phyloP scores from a whole-genome alignment of 805 yeast species.

The Pichia cephalocereana region DNA sequence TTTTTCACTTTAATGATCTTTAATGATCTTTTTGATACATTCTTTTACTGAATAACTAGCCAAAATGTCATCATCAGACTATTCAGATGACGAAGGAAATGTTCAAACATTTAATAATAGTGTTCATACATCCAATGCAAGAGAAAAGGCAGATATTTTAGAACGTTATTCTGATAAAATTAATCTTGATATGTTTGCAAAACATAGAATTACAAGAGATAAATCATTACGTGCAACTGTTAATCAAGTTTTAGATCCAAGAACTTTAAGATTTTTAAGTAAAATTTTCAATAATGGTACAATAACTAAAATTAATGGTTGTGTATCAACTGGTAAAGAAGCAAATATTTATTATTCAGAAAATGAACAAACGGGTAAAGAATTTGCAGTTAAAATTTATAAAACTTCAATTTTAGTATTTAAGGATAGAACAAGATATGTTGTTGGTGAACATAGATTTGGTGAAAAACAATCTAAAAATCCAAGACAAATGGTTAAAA shows the following conservation, averaged over 20 bases:
- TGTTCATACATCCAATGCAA: conserved; percentile 8
- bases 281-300: conserved; percentile 78
- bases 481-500: conserved; percentile 93
- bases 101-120: not conserved
- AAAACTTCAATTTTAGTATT: conserved; percentile 96
- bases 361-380: conserved; percentile 37
- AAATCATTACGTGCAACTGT: conserved; percentile 93
- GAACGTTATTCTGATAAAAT: conserved; percentile 58
- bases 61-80: conserved; percentile 5
- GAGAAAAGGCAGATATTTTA: conserved; percentile 40
- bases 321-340: conserved; percentile 94
- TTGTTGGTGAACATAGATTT: conserved; percentile 91
- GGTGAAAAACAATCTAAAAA: conserved; percentile 78
- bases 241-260: conserved; percentile 92
- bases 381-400: conserved; percentile 84
- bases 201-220: conserved; percentile 60
- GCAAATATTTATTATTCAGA: conserved; percentile 94
- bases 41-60: too few relatives aligned
- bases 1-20: too few relatives aligned
- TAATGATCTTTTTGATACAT: too few relatives aligned
- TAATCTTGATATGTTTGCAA: conserved; percentile 51
- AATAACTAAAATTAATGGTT: conserved; percentile 81
- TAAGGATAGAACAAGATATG: conserved; percentile 92
- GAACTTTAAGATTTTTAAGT: conserved; percentile 76
- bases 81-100: conserved; percentile 4